Evolutionary conservation across 305 asterid species (phyloP).

Genomic region (Stenogyne calaminthoides): DNA sequence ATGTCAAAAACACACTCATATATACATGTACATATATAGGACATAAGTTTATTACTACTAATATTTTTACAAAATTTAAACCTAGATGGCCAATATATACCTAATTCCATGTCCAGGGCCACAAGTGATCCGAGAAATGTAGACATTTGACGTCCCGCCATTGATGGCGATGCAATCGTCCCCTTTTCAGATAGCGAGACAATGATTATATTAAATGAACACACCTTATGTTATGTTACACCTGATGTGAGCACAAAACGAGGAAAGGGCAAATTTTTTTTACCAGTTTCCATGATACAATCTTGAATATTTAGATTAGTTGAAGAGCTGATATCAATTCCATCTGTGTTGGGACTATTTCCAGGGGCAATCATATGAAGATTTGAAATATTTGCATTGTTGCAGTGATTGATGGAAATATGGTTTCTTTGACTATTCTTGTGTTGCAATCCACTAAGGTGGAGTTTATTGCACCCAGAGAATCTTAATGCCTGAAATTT

Average conservation of each 20-base stretch:
- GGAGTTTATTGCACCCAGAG: constrained; percentile 29
- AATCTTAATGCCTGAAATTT: constrained; percentile 36
- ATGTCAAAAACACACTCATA: neutral
- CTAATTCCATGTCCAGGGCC: constrained; percentile 55
- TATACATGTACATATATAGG: neutral
- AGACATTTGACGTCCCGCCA: constrained; percentile 31
- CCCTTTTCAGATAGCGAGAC: constrained; percentile 26
- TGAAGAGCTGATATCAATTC: constrained; percentile 39
- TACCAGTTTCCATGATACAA: constrained; percentile 41
- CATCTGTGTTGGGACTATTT: constrained; percentile 47
- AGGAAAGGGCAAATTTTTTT: neutral
- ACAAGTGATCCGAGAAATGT: constrained; percentile 29
- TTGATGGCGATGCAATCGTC: constrained; percentile 52
- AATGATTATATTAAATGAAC: neutral
- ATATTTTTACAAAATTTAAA: too few species aligned
- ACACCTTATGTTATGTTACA: neutral
- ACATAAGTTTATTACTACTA: neutral
- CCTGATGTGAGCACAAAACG: neutral
- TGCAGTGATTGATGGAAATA: constrained; percentile 30
- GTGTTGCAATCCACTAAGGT: constrained; percentile 33
- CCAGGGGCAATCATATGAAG: constrained; percentile 37
- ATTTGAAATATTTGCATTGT: constrained; percentile 20
- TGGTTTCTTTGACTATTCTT: constrained; percentile 34
- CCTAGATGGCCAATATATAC: neutral
- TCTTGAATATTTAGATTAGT: constrained; percentile 29